Evolutionary conservation across 1,284 basidiomycete genomes (phyloP), one percentile per base, ranked within the genome.

Genomic region (Mycosarcoma mackinlayi): DNA sequence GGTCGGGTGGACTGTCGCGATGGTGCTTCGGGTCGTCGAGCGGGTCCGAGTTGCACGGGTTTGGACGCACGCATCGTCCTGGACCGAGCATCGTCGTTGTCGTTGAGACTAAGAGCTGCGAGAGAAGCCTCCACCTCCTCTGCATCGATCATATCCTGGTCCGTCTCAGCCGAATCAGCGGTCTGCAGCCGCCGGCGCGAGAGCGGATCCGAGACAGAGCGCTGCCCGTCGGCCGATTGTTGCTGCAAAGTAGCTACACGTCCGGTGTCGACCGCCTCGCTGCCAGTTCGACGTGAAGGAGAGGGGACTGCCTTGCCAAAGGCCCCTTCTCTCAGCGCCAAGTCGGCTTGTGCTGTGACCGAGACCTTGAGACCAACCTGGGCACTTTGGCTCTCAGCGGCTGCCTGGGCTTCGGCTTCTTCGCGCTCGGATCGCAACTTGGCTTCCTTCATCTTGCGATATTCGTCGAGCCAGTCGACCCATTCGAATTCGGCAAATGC

Each of bases 401-500:
- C 64, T 16, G 49, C 47, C 45, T 72, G 60, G n/a, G 64, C 69
- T 40, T 72, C 64, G 4, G 63, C 62, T 47, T 62, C 62, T 25
- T 71, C 67, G 21, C 66, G 67, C 62, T 86, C 85, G 0, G 85
- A 84, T 25, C 83, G 72, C 30, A 87, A 82, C 77, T 87, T 87
- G 45, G 85, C 86, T 46, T 86, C 85, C 75, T 87, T 87, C 83
- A 86, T 85, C 55, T 84, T 82, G 51, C 86, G 85, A 75, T 87
- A 87, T 71, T 86, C 86, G 73, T 87, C 86, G 50, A 86, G 81
- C 86, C 86, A 87, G 69, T 87, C 86, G 27, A 87, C 85, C 86
- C 86, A 87, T 67, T 87, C 86, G 53, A 87, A 85, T 31, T 86
- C 86, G 38, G 69, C 69, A 45, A 72, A 72, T 10, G 68, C 61